These are phyloP conservation scores for Hyphopichia homilentoma DNA, from an alignment of 805 yeast genomes.

Conservation along the genomic window DNA sequence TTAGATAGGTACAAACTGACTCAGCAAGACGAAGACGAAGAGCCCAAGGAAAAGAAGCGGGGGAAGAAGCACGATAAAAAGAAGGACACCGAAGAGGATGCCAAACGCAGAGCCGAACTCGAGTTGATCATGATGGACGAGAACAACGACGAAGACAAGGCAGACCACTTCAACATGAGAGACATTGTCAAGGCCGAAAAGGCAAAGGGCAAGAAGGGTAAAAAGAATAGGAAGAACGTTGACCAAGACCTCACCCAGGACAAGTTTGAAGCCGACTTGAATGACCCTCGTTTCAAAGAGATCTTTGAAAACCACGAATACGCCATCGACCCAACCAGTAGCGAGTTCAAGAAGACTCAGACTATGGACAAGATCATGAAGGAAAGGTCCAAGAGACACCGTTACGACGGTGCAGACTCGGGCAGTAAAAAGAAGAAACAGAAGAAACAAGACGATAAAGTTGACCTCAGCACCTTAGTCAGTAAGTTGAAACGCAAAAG, in stretches of 20 bases:
- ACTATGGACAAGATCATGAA: slow-evolving; percentile 81
- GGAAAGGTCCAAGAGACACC: slow-evolving; percentile 60
- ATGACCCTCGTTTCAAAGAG: slow-evolving; percentile 84
- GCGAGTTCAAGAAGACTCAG: slow-evolving; percentile 84
- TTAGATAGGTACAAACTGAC: slow-evolving; percentile 68
- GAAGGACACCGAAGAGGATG: slow-evolving; percentile 13
- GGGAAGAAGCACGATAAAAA: slow-evolving; percentile 30
- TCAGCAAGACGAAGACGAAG: slow-evolving; percentile 44
- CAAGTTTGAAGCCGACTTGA: slow-evolving; percentile 62
- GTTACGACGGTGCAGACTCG: slow-evolving; percentile 15
- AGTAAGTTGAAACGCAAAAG: slow-evolving; percentile 46
- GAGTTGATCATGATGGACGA: slow-evolving; percentile 70
- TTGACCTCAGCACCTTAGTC: slow-evolving; percentile 35
- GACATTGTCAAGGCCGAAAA: slow-evolving; percentile 75
- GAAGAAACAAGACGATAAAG: slow-evolving; percentile 5
- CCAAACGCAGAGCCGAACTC: slow-evolving; percentile 53
- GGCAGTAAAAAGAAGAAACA: slow-evolving; percentile 8
- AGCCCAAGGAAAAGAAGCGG: slow-evolving; percentile 16
- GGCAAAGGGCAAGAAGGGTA: slow-evolving; percentile 49
- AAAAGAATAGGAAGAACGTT: slow-evolving; percentile 44
- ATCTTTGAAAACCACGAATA: slow-evolving; percentile 85
- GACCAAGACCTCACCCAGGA: slow-evolving; percentile 48
- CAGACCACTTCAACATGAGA: slow-evolving; percentile 71
- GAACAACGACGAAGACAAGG: slow-evolving; percentile 35
- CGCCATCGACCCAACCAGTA: slow-evolving; percentile 90